These are phyloP conservation scores for Sarcocystis neurona DNA, from an alignment of 169 alveolate genomes.

Conservation along the genomic window DNA sequence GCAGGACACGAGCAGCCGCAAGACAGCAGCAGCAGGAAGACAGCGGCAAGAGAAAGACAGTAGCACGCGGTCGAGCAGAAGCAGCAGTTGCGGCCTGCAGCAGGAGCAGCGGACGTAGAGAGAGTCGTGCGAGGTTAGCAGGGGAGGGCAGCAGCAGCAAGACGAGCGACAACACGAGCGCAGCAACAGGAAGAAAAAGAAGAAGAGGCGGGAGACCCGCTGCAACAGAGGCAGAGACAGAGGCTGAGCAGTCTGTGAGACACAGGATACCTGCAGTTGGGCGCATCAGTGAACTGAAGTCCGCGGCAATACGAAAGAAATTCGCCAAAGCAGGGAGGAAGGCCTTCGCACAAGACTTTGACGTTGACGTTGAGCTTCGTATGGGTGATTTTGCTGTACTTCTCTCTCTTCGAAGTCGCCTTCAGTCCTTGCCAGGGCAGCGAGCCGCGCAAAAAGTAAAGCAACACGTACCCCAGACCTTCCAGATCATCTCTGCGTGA, in stretches of 20 bases:
- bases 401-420: slow-evolving; percentile 94
- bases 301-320: slow-evolving; percentile 93
- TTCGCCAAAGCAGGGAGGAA: slow-evolving; percentile 81
- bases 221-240: no score
- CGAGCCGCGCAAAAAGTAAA: slow-evolving; percentile 93
- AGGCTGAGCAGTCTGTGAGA: no score
- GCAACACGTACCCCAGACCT: slow-evolving; percentile 93
- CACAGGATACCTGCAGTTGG: slow-evolving; percentile 92
- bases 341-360: slow-evolving; percentile 86
- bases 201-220: no score
- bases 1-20: not conserved
- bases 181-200: no score
- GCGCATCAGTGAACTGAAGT: slow-evolving; percentile 94
- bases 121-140: no score
- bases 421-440: slow-evolving; percentile 97
- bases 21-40: slow-evolving; percentile 35
- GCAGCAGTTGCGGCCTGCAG: no score
- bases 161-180: no score
- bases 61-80: slow-evolving; percentile 18
- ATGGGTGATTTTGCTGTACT: slow-evolving; percentile 95
- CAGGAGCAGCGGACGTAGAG: no score
- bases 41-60: slow-evolving; percentile 37
- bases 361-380: slow-evolving; percentile 81
- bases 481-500: slow-evolving; percentile 97
- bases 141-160: no score